Conservation (phyloP, 495 filamentous ascomycete genomes). For the Amorphotheca resinae region DNA sequence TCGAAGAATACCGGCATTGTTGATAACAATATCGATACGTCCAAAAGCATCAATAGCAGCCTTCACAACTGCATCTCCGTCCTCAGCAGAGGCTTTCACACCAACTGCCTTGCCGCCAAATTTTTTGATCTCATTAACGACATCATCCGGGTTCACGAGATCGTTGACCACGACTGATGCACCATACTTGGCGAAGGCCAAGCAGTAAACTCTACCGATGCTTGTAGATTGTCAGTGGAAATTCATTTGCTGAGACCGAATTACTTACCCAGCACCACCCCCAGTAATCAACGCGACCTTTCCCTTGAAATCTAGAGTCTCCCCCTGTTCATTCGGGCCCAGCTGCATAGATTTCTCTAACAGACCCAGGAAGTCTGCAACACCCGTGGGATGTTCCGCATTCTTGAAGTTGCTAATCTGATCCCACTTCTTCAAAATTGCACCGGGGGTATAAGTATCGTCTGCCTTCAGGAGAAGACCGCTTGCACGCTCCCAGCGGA, state of each 20-base stretch:
- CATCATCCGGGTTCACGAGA: conserved; percentile 79
- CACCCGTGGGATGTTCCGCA: conserved; percentile 72
- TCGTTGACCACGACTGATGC: conserved; percentile 94
- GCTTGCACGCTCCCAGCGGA: conserved; percentile 90
- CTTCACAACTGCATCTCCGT: conserved; percentile 88
- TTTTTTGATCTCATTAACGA: conserved; percentile 86
- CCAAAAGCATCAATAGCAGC: conserved; percentile 87
- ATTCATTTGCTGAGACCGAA: neutral
- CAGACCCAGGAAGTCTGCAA: conserved; percentile 77
- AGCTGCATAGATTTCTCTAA: conserved; percentile 79
- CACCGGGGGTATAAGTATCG: conserved; percentile 73
- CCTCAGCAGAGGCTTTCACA: conserved; percentile 87
- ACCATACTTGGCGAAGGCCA: conserved; percentile 82
- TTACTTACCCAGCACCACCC: conserved; percentile 64
- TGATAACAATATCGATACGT: conserved; percentile 86
- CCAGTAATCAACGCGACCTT: conserved; percentile 90
- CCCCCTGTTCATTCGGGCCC: conserved; percentile 56
- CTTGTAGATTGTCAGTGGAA: conserved; percentile 26
- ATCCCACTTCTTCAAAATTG: conserved; percentile 80
- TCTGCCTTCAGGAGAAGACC: conserved; percentile 87
- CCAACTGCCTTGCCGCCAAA: conserved; percentile 82
- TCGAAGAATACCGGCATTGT: conserved; percentile 94
- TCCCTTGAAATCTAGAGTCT: conserved; percentile 77
- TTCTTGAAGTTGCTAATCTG: conserved; percentile 78
- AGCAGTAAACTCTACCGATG: conserved; percentile 84